phyloP scores from a whole-genome alignment of 2,329 filamentous ascomycete genomes.

The Pyrenophora graminea region DNA sequence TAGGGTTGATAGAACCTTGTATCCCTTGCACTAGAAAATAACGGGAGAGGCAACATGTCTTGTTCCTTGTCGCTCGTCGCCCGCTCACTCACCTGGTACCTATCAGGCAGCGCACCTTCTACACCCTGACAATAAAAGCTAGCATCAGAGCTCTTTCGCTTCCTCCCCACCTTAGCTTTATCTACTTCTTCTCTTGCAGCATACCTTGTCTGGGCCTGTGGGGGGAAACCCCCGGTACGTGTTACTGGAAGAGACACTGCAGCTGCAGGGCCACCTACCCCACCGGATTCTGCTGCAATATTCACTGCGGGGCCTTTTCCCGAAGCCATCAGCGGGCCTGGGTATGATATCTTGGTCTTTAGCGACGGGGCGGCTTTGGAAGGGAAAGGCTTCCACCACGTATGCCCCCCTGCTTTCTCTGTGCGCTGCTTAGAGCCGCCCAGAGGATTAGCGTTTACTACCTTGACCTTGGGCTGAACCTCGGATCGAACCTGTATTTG shows the following conservation, averaged over 20 bases:
- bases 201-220: background rate
- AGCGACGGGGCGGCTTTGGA: conserved; percentile 9
- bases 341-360: conserved; percentile 32
- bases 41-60: conserved; percentile 8
- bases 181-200: background rate
- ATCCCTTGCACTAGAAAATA: conserved; percentile 17
- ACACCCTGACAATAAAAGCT: conserved; percentile 32
- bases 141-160: conserved; percentile 19
- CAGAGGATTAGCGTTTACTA: background rate
- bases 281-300: conserved; percentile 16
- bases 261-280: conserved; percentile 20
- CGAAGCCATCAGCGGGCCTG: conserved; percentile 17
- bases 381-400: conserved; percentile 9
- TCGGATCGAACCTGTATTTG: too few relatives aligned
- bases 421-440: background rate
- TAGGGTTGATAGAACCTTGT: conserved; percentile 24
- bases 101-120: background rate
- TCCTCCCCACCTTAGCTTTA: conserved; percentile 7
- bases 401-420: background rate
- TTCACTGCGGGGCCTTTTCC: conserved; percentile 13
- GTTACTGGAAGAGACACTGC: conserved; percentile 11
- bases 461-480: background rate
- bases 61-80: background rate
- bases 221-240: background rate
- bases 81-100: background rate